Evolutionary conservation across 2,329 filamentous ascomycete genomes (phyloP).

Genomic region (Calonectria fujianensis): DNA sequence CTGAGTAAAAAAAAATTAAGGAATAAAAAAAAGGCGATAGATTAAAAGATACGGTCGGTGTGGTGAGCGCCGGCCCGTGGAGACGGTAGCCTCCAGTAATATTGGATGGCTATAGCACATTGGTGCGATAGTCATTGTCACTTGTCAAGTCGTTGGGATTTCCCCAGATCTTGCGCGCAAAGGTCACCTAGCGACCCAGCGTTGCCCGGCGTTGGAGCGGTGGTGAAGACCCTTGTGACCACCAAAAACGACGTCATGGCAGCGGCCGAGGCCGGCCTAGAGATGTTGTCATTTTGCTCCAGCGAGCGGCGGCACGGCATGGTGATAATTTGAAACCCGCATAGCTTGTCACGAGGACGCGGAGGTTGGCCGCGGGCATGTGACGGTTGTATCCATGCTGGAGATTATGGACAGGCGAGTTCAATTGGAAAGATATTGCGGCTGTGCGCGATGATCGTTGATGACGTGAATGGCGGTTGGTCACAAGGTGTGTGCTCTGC

Average conservation of each 20-base stretch:
- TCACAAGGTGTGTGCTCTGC: constrained; percentile 17
- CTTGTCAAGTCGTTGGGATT: constrained; percentile 28
- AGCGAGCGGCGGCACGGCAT: constrained; percentile 46
- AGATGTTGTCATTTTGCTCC: constrained; percentile 38
- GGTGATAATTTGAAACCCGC: constrained; percentile 51
- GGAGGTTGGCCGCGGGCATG: constrained; percentile 27
- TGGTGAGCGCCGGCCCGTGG: neutral
- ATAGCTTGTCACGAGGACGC: constrained; percentile 46
- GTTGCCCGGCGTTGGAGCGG: constrained; percentile 35
- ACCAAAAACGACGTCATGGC: constrained; percentile 49
- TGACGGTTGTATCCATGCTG: constrained; percentile 21
- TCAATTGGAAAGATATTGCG: constrained; percentile 31
- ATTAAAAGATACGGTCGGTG: constrained; percentile 1
- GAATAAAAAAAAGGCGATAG: neutral
- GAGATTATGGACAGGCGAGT: constrained; percentile 29
- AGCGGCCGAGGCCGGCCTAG: constrained; percentile 30
- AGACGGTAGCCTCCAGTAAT: constrained; percentile 24
- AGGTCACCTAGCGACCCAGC: constrained; percentile 37
- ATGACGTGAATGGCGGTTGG: constrained; percentile 8
- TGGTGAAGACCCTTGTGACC: constrained; percentile 46
- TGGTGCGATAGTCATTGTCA: constrained; percentile 26
- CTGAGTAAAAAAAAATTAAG: neutral
- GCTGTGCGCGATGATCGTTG: constrained; percentile 38
- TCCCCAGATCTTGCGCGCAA: constrained; percentile 40
- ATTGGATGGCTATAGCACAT: constrained; percentile 23